These are phyloP conservation scores for Trichosporon sp. DNA, from an alignment of 1,284 basidiomycete species.

Conservation along the genomic window DNA sequence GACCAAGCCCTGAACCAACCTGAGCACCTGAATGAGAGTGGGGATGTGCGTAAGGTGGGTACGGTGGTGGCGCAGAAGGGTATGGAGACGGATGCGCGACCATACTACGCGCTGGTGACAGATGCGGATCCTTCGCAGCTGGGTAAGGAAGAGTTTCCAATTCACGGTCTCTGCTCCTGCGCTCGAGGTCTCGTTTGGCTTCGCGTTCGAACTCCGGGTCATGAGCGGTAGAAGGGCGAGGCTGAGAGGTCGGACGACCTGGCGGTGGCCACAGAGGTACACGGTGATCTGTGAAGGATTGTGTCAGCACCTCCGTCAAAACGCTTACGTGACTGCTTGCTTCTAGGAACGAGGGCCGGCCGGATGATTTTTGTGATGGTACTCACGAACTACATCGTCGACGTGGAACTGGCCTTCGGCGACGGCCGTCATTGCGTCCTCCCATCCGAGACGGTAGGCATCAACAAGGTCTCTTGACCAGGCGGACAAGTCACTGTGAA, in stretches of 20 bases:
- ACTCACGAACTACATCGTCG: conserved; percentile 27
- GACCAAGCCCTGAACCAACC: neutral
- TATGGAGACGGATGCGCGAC: neutral
- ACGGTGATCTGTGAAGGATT: conserved; percentile 15
- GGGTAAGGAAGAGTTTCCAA: neutral
- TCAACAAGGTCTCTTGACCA: conserved; percentile 19
- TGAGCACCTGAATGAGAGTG: neutral
- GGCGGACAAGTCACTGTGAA: conserved; percentile 7
- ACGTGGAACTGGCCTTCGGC: conserved; percentile 24
- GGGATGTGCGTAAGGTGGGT: conserved; percentile 6
- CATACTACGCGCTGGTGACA: conserved; percentile 11
- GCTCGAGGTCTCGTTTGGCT: neutral
- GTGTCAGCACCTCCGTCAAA: conserved; percentile 11
- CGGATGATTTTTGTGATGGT: neutral
- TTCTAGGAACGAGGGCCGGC: neutral
- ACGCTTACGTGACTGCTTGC: conserved; percentile 4
- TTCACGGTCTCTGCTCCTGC: neutral
- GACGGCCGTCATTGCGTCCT: conserved; percentile 27
- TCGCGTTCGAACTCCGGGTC: conserved; percentile 2
- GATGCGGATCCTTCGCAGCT: neutral
- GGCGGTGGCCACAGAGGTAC: conserved; percentile 19
- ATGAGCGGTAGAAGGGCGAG: neutral
- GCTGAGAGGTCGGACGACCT: conserved; percentile 2
- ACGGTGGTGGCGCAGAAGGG: conserved; percentile 11
- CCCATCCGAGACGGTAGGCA: conserved; percentile 21